These are phyloP conservation scores for Diaporthe sp. DNA, from an alignment of 2,329 filamentous ascomycete genomes.

Conservation along the genomic window DNA sequence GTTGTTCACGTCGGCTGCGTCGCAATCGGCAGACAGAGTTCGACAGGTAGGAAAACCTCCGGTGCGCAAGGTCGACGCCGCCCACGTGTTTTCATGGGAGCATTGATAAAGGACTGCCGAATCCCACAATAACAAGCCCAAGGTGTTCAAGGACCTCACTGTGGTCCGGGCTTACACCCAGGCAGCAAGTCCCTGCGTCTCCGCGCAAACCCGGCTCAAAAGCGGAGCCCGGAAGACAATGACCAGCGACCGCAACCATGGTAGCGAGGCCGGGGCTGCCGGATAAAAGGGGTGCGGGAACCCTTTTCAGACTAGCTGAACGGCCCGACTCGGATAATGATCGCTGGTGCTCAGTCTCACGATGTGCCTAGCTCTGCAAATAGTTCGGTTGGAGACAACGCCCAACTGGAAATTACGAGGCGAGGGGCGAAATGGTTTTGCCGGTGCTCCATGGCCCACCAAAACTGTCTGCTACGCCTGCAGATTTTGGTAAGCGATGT, in stretches of 20 bases:
- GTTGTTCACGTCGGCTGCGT: not conserved
- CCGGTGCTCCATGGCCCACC: slow-evolving; percentile 10
- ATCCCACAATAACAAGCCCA: not conserved
- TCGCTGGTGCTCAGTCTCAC: slow-evolving; percentile 13
- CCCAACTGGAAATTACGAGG: slow-evolving; percentile 15
- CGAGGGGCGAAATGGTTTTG: not conserved
- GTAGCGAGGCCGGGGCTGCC: slow-evolving; percentile 21
- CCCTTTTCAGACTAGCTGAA: slow-evolving; percentile 20
- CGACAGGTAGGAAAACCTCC: slow-evolving; percentile 2
- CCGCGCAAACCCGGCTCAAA: not conserved
- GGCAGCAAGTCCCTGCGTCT: not conserved
- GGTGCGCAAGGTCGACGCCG: not conserved
- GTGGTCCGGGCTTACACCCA: slow-evolving; percentile 1
- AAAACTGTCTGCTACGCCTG: not conserved
- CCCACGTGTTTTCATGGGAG: not conserved
- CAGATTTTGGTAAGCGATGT: slow-evolving; percentile 25
- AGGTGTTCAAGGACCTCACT: not conserved
- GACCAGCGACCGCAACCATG: not conserved
- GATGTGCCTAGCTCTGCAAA: slow-evolving; percentile 17
- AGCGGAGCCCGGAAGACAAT: slow-evolving; percentile 6
- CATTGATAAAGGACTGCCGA: slow-evolving; percentile 11
- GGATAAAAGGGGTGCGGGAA: slow-evolving; percentile 18
- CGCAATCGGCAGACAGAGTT: not conserved
- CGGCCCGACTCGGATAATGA: slow-evolving; percentile 21
- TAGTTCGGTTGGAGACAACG: slow-evolving; percentile 21